Conservation (phyloP, 352 stramenopile species). For the Thraustochytrium striatum region DNA sequence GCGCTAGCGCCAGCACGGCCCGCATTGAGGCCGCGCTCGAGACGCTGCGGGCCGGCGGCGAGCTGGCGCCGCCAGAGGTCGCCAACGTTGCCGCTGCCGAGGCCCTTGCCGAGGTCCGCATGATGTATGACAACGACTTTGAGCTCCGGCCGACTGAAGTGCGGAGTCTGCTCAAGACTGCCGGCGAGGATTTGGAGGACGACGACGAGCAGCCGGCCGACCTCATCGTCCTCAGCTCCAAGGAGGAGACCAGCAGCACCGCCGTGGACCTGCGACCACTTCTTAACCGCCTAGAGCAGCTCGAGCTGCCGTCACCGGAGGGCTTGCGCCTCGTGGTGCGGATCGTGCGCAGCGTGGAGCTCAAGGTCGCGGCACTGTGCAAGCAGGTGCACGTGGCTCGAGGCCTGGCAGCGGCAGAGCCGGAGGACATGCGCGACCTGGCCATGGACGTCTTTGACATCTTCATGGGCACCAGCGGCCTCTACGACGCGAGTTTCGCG, state of each 20-base stretch:
- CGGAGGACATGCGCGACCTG: too few species aligned
- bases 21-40: neutral
- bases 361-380: neutral
- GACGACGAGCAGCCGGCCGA: neutral
- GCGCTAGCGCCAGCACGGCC: constrained; percentile 14
- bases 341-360: neutral
- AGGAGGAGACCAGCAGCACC: neutral
- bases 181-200: neutral
- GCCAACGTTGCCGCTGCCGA: too few species aligned
- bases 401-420: neutral
- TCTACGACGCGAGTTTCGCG: too few species aligned
- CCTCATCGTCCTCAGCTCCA: neutral
- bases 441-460: too few species aligned
- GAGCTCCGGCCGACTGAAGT: neutral
- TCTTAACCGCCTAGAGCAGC: neutral
- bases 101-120: neutral
- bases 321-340: neutral
- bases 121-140: neutral
- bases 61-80: too few species aligned
- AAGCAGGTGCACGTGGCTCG: neutral
- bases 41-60: neutral
- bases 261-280: neutral
- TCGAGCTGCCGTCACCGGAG: neutral
- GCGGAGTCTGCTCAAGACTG: neutral
- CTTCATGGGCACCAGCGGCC: too few species aligned